These are phyloP conservation scores for Triticum monococcum DNA, from an alignment of 176 grass and related monocot genomes.

Conservation along the genomic window DNA sequence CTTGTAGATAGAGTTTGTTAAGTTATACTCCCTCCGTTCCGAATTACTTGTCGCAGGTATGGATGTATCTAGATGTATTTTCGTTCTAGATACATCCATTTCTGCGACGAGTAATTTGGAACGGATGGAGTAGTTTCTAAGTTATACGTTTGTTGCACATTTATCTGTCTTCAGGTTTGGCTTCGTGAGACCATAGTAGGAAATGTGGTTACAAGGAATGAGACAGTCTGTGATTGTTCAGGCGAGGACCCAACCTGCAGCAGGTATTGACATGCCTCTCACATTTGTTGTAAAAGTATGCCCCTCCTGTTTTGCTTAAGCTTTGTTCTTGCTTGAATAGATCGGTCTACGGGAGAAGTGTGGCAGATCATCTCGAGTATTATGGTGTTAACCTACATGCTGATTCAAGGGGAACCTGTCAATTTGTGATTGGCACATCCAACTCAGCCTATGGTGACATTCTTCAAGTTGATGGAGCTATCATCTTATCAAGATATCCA, in stretches of 20 bases:
- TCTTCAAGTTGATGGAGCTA: constrained; percentile 40
- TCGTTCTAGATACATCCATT: too few relatives aligned
- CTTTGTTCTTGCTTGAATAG: constrained; percentile 43
- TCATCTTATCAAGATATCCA: constrained; percentile 43
- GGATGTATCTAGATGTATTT: too few relatives aligned
- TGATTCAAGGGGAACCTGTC: constrained; percentile 67
- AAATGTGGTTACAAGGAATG: constrained; percentile 44
- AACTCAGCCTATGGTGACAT: constrained; percentile 28
- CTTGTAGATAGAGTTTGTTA: neutral
- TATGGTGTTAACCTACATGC: constrained; percentile 60
- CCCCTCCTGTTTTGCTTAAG: constrained; percentile 1
- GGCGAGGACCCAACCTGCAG: constrained; percentile 89
- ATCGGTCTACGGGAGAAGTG: constrained; percentile 78
- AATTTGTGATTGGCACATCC: constrained; percentile 45
- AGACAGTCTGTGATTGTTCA: constrained; percentile 70
- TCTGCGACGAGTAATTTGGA: too few relatives aligned
- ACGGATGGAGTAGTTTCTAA: neutral
- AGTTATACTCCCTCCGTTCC: neutral
- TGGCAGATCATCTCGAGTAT: constrained; percentile 78
- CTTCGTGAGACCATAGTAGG: constrained; percentile 51
- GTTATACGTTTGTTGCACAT: constrained; percentile 17
- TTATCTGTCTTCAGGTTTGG: constrained; percentile 59
- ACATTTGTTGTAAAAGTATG: constrained; percentile 18
- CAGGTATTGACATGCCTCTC: constrained; percentile 47
- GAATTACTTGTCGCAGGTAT: too few relatives aligned